Evolutionary conservation across 2,329 filamentous ascomycete species (phyloP), one percentile per base, ranked within the genome.

Genomic region (Cordyceps tenuipes): DNA sequence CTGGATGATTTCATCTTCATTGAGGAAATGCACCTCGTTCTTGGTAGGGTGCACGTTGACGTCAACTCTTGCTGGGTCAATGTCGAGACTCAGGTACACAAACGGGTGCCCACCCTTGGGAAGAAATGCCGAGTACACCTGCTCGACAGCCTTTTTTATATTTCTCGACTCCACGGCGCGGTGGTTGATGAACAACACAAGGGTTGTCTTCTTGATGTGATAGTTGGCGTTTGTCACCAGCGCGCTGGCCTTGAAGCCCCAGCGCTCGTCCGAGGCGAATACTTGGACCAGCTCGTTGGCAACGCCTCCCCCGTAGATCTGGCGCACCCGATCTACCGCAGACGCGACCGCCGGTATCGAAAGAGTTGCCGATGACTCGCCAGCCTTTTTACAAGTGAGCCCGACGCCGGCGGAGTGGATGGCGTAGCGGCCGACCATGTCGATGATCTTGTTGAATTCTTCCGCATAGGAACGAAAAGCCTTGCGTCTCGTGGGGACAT

Each of bases 11-110:
- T 99, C 94, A 64, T 99, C 94, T 71, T 99, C 94, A 63, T 97
- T 96, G 23, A 99, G 79, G 67, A 99, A 97, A 68, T 97, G 94
- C 21, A 99, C 94, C 70, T 99, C 93, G 55, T 91, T 82, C 72
- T 99, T 99, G 0, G 94, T 99, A 0, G 94, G 94, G 72, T 99
- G 94, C 0, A 99, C 89, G 66, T 99, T 99, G 69, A 99, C 95
- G 71, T 99, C 94, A 4, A 99, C 91, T 57, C 93, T 82, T 29
- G 88, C 85, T 1, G 94, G 93, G 66, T 97, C 92, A 61, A 99
- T 96, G 62, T 96, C 89, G 2, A 99, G 80, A 69, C 88, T 94
- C 29, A 99, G 79, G 69, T 99, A 99, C 61, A 93, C 79, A 70
- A 97, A 99, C 0, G 94, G 94, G 69, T 96, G 94, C 1, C 91